Evolutionary conservation across 768 basidiomycete genomes (phyloP).

Genomic region (Pluteus cervinus): DNA sequence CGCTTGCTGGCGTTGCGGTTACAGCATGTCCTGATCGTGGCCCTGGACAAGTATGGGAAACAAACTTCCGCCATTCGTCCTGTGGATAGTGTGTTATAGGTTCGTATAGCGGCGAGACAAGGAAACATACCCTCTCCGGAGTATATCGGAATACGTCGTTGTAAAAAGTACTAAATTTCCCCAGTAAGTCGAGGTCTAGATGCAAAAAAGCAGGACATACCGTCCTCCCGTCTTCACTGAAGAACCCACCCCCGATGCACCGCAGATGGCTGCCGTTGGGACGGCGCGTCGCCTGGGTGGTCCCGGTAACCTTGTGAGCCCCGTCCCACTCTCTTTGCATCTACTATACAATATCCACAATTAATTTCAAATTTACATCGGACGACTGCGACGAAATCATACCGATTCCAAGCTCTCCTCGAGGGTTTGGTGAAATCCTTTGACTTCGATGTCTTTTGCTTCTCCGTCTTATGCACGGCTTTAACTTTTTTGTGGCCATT

Average conservation of each 20-base stretch:
- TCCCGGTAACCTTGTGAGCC: conserved; percentile 76
- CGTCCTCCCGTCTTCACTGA: conserved; percentile 79
- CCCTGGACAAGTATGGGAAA: conserved; percentile 80
- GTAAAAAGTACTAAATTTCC: conserved; percentile 69
- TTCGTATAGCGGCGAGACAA: too few relatives aligned
- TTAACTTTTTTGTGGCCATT: conserved; percentile 67
- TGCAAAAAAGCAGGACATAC: conserved; percentile 28
- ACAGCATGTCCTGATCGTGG: conserved; percentile 86
- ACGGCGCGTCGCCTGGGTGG: conserved; percentile 82
- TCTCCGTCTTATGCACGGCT: conserved; percentile 57
- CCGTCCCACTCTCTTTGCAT: conserved; percentile 81
- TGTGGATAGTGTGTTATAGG: too few relatives aligned
- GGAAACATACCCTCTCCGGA: too few relatives aligned
- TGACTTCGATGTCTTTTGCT: conserved; percentile 43
- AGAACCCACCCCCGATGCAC: conserved; percentile 87
- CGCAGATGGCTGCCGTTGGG: conserved; percentile 78
- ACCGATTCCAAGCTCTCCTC: conserved; percentile 65
- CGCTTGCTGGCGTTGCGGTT: conserved; percentile 65
- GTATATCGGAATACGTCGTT: conserved; percentile 84
- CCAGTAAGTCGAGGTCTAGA: conserved; percentile 1
- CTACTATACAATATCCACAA: conserved; percentile 37
- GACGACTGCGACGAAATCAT: conserved; percentile 5
- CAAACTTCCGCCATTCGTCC: conserved; percentile 88
- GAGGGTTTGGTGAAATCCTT: conserved; percentile 66
- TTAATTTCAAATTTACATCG: conserved; percentile 1